These are phyloP conservation scores for Microdochium bolleyi DNA, from an alignment of 2,329 filamentous ascomycete species.

Conservation along the genomic window DNA sequence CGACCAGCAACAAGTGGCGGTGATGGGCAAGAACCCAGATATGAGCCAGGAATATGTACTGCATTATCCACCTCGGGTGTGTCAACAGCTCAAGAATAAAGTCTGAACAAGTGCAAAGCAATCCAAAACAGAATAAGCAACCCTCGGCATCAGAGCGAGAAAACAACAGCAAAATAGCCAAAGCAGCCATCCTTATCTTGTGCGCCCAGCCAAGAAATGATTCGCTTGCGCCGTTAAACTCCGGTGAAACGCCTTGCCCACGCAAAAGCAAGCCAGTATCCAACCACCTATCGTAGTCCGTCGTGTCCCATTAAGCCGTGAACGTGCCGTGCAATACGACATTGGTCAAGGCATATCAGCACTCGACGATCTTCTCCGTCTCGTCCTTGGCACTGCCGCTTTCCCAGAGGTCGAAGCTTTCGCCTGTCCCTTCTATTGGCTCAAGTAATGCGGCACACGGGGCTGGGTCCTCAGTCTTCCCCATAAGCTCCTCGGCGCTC, in stretches of 20 bases:
- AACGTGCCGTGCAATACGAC: background rate
- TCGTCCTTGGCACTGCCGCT: conserved; percentile 58
- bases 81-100: background rate
- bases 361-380: conserved; percentile 21
- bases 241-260: background rate
- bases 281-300: too few relatives aligned
- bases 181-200: background rate
- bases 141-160: background rate
- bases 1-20: too few relatives aligned
- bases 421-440: conserved; percentile 50
- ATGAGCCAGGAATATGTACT: background rate
- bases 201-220: background rate
- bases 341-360: conserved; percentile 8
- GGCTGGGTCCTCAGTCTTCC: conserved; percentile 22
- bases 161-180: background rate
- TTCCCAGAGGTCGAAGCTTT: conserved; percentile 63
- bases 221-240: conserved; percentile 4
- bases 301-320: background rate
- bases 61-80: background rate
- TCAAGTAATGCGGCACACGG: conserved; percentile 39
- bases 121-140: background rate
- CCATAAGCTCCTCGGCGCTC: conserved; percentile 29
- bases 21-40: too few relatives aligned
- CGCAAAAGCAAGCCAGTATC: background rate
- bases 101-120: background rate